Percentiles rank a stretch among this genome's conserved stretches.
phyloP scores from a whole-genome alignment of 148 eudicot species.

The Pharnaceum exiguum region DNA sequence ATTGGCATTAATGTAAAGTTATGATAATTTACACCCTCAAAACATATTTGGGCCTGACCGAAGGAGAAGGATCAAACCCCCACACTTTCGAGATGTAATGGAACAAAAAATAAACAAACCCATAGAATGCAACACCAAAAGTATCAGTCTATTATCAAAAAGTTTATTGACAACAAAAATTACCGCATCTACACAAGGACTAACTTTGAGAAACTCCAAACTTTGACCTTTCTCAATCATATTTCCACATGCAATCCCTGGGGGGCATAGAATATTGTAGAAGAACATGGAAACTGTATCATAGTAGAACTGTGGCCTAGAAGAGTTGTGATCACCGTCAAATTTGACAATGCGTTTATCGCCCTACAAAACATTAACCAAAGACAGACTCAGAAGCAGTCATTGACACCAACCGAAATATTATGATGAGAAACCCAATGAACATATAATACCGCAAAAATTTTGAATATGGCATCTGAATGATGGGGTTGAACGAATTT shows the following conservation, averaged over 20 bases:
- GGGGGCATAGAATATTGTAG: constrained; percentile 72
- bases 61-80: too few relatives aligned
- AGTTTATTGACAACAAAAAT: not conserved
- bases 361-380: constrained; percentile 45
- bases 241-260: constrained; percentile 46
- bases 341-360: constrained; percentile 85
- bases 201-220: constrained; percentile 46
- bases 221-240: constrained; percentile 49
- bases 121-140: too few relatives aligned
- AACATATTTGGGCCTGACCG: too few relatives aligned
- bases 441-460: constrained; percentile 49
- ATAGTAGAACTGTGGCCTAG: constrained; percentile 83
- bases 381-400: constrained; percentile 9
- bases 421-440: not conserved
- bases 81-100: too few relatives aligned
- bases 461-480: constrained; percentile 62
- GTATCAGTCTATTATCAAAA: too few relatives aligned
- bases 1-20: too few relatives aligned
- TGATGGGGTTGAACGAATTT: constrained; percentile 75
- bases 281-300: constrained; percentile 83
- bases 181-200: constrained; percentile 67
- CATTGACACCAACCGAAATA: not conserved
- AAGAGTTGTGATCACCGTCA: constrained; percentile 93
- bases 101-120: too few relatives aligned
- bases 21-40: too few relatives aligned